Evolutionary conservation across 805 yeast species (phyloP), one percentile per base, ranked within the genome.

Genomic region (Suhomyces sp.): DNA sequence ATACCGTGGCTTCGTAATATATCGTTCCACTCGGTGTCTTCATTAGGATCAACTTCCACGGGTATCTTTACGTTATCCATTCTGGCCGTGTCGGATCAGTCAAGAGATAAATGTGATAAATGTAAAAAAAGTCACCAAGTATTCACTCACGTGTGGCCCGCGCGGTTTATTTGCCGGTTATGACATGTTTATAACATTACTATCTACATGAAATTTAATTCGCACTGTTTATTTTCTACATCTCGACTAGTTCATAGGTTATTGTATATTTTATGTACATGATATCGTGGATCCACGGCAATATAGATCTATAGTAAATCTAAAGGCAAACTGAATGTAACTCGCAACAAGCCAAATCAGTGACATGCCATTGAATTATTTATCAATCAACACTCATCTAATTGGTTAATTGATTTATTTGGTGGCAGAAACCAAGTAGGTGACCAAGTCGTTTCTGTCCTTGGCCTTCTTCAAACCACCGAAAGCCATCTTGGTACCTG

Each of bases 401-500:
- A 19, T 6, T 38, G 24, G 24, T 38, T 38, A 19, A 19, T 17
- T 38, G 22, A 48, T 48, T 70, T 74, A 72, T 61, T 71, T 71
- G 65, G 79, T 74, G 56, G 79, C 79, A 35, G 57, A 54, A 49
- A 65, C 74, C 69, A 93, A 82, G 88, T 90, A 93, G 67, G 98
- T 84, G 70, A 93, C 79, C 76, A 94, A 81, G 76, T 94, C 98
- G 81, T 90, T 89, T 87, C 98, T 90, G 84, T 94, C 99, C 87
- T 91, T 93, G 62, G 91, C 87, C 85, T 94, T 94, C 92, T 94
- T 94, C 79, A 94, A 85, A 82, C 99, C 99, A 81, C 97, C 99
- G 69, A 93, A 94, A 62, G 99, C 98, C 99, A 94, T 94, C 88
- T 94, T 94, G 82, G 98, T 94, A 78, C 99, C 99, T 74, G 99